Evolutionary conservation across 1,284 basidiomycete species (phyloP).

Genomic region (Microbotryum silenes-acaulis): DNA sequence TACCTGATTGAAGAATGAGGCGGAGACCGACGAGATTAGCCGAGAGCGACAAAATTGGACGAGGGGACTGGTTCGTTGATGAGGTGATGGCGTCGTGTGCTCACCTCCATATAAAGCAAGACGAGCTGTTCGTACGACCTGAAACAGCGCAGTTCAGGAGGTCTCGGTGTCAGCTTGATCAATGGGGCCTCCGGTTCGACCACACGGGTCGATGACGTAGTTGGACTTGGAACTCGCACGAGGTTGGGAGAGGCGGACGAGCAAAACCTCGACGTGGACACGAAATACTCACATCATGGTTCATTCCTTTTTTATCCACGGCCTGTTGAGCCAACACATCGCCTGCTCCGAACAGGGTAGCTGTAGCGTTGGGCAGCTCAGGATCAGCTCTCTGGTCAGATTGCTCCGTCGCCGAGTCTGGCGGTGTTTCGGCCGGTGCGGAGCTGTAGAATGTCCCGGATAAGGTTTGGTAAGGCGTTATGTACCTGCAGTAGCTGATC

Average conservation of each 20-base stretch:
- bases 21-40: too few species aligned
- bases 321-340: constrained; percentile 75
- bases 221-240: too few species aligned
- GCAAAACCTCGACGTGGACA: neutral
- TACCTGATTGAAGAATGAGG: constrained; percentile 4
- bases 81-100: neutral
- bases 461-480: neutral
- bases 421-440: too few species aligned
- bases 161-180: neutral
- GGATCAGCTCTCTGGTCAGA: too few species aligned
- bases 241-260: too few species aligned
- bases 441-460: too few species aligned
- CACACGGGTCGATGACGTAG: neutral
- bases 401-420: neutral
- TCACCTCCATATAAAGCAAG: constrained; percentile 63
- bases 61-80: too few species aligned
- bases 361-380: neutral
- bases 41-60: too few species aligned
- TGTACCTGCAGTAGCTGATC: constrained; percentile 19
- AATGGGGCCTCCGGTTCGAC: too few species aligned
- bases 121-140: constrained; percentile 64
- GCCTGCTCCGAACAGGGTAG: constrained; percentile 47
- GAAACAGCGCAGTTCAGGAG: neutral
- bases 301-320: constrained; percentile 57
- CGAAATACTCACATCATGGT: constrained; percentile 57